Conservation (phyloP, 495 filamentous ascomycete species). For the Trichodelitschia bisporula region DNA sequence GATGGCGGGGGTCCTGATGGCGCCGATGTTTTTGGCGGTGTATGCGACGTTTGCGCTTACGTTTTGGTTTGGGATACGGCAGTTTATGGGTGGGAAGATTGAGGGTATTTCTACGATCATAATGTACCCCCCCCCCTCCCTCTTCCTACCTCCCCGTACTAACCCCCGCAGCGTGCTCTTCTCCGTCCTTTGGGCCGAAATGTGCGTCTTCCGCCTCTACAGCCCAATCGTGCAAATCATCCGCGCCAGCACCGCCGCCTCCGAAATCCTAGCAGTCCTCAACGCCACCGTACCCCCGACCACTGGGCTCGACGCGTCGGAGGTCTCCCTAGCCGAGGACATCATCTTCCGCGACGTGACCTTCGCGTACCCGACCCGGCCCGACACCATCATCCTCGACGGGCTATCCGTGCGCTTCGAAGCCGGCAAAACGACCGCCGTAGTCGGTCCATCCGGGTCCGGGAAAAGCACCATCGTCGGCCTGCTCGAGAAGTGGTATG, state of each 20-base stretch:
- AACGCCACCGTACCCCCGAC: conserved; percentile 8
- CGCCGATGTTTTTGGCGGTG: conserved; percentile 9
- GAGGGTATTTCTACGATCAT: conserved; percentile 5
- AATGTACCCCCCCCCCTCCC: conserved; percentile 3
- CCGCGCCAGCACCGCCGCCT: conserved; percentile 8
- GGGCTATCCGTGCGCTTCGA: conserved; percentile 4
- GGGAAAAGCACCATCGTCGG: conserved; percentile 6
- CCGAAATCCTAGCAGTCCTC: conserved; percentile 8
- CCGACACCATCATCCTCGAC: conserved; percentile 5
- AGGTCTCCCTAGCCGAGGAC: conserved; percentile 7
- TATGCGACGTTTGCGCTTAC: conserved; percentile 12
- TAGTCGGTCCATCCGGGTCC: conserved; percentile 9
- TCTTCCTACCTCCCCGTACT: not conserved
- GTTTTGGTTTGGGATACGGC: conserved; percentile 13
- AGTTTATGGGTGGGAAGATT: conserved; percentile 6
- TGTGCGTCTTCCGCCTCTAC: conserved; percentile 5
- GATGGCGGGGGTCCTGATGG: conserved; percentile 17
- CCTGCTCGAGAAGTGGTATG: conserved; percentile 13
- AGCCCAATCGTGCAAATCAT: conserved; percentile 7
- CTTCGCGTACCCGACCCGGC: conserved; percentile 12
- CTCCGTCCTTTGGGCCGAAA: conserved; percentile 9
- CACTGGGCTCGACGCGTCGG: conserved; percentile 8
- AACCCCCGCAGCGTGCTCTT: conserved; percentile 10
- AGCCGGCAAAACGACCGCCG: conserved; percentile 7
- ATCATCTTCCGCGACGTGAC: conserved; percentile 9